A percentile compares a stretch with the other conserved stretches of the same genome.
These are phyloP conservation scores for Tritrichomonas musculus DNA, from an alignment of 208 protist genomes.

Conservation along the genomic window DNA sequence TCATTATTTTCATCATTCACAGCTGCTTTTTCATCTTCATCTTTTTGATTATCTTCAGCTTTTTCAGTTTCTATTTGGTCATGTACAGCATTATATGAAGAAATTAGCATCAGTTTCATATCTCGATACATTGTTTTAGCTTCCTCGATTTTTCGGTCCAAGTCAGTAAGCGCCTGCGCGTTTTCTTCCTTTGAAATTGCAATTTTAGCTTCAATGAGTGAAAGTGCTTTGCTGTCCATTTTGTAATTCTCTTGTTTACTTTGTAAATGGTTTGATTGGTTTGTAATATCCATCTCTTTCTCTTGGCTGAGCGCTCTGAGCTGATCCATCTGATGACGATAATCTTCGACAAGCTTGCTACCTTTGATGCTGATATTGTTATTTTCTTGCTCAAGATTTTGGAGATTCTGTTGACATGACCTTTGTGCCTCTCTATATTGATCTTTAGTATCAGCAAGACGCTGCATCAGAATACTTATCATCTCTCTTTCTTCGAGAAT, in stretches of 20 bases:
- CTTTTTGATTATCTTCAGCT: too few relatives aligned
- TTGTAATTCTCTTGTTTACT: neutral
- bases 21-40: too few relatives aligned
- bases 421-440: neutral
- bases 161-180: too few relatives aligned
- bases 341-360: neutral
- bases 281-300: neutral
- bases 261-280: neutral
- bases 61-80: too few relatives aligned
- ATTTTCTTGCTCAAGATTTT: neutral
- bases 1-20: too few relatives aligned
- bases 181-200: too few relatives aligned
- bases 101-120: too few relatives aligned
- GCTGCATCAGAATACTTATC: neutral
- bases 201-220: neutral
- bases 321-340: neutral
- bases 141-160: too few relatives aligned
- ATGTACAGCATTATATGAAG: too few relatives aligned
- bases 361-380: neutral
- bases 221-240: neutral
- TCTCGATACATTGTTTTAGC: too few relatives aligned
- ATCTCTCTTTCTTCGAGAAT: conserved; percentile 14
- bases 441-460: neutral
- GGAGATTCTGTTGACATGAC: neutral
- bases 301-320: neutral